Evolutionary conservation across 2,329 filamentous ascomycete genomes (phyloP).

Genomic region (Rasamsonia emersonii): DNA sequence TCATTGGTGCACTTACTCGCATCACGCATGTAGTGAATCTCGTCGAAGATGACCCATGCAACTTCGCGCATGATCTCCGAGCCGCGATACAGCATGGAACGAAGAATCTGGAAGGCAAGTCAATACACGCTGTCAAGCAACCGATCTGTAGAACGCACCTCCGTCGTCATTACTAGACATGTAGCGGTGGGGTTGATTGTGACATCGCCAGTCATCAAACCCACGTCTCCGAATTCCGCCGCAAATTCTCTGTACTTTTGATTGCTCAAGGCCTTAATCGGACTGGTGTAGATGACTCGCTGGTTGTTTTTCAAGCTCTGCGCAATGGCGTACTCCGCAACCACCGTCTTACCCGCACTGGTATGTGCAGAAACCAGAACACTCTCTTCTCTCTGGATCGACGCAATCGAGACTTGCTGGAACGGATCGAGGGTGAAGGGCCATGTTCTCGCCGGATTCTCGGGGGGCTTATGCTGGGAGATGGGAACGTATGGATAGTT

Average conservation of each 20-base stretch:
- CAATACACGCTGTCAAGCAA: neutral
- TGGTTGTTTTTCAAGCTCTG: slow-evolving; percentile 97
- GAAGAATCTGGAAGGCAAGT: slow-evolving; percentile 60
- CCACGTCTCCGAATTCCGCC: slow-evolving; percentile 91
- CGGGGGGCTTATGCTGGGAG: slow-evolving; percentile 84
- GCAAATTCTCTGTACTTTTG: slow-evolving; percentile 98
- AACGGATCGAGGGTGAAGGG: slow-evolving; percentile 94
- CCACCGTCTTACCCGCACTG: slow-evolving; percentile 94
- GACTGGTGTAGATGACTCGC: slow-evolving; percentile 97
- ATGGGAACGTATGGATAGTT: slow-evolving; percentile 95
- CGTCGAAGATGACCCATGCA: slow-evolving; percentile 96
- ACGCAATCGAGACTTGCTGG: slow-evolving; percentile 87
- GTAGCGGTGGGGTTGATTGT: slow-evolving; percentile 98
- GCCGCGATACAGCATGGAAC: slow-evolving; percentile 95
- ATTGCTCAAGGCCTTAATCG: slow-evolving; percentile 97
- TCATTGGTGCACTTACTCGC: slow-evolving; percentile 43
- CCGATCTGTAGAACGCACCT: slow-evolving; percentile 35
- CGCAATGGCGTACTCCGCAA: slow-evolving; percentile 95
- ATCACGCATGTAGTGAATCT: slow-evolving; percentile 97
- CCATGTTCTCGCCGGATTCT: slow-evolving; percentile 73
- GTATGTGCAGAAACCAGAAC: slow-evolving; percentile 96
- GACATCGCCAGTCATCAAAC: slow-evolving; percentile 97
- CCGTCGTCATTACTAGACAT: slow-evolving; percentile 97
- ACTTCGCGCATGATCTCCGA: slow-evolving; percentile 99
- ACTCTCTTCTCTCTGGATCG: slow-evolving; percentile 92